phyloP scores from a whole-genome alignment of 768 basidiomycete genomes.

The Chalciporus chontae region DNA sequence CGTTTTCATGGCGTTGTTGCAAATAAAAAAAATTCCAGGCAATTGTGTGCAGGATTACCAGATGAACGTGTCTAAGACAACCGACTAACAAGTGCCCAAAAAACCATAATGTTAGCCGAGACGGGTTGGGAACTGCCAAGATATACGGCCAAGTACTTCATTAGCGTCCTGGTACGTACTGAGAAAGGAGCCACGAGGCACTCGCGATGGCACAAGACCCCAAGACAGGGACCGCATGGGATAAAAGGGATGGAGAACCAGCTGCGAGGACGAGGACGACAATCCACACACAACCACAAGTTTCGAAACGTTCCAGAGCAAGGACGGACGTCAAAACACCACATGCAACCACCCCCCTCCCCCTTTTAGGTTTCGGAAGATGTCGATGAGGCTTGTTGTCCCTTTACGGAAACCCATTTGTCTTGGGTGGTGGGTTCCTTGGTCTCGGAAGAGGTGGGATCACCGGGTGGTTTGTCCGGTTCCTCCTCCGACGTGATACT shows the following conservation, averaged over 20 bases:
- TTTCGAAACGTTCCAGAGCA: slow-evolving; percentile 9
- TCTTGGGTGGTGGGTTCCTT: slow-evolving; percentile 48
- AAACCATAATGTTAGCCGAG: background rate
- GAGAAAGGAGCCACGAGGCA: slow-evolving; percentile 15
- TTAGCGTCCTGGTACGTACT: slow-evolving; percentile 20
- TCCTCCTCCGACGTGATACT: slow-evolving; percentile 74
- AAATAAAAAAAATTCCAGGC: too few species aligned
- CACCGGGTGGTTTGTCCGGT: slow-evolving; percentile 37
- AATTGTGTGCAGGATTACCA: background rate
- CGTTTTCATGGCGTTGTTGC: too few species aligned
- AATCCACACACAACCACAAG: slow-evolving; percentile 5
- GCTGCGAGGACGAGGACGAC: background rate
- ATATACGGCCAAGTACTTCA: slow-evolving; percentile 18
- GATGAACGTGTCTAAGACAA: slow-evolving; percentile 7
- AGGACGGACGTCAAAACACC: slow-evolving; percentile 1
- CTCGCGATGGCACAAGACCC: slow-evolving; percentile 17
- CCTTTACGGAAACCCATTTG: slow-evolving; percentile 78
- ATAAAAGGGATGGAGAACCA: background rate
- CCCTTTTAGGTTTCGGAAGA: slow-evolving; percentile 6
- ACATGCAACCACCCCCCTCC: background rate
- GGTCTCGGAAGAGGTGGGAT: slow-evolving; percentile 3
- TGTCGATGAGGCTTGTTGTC: slow-evolving; percentile 32
- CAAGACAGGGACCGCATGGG: slow-evolving; percentile 6
- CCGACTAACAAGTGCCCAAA: background rate
- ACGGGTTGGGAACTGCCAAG: slow-evolving; percentile 8